phyloP scores from a whole-genome alignment of 148 eudicot species.

The Diospyros lotus region DNA sequence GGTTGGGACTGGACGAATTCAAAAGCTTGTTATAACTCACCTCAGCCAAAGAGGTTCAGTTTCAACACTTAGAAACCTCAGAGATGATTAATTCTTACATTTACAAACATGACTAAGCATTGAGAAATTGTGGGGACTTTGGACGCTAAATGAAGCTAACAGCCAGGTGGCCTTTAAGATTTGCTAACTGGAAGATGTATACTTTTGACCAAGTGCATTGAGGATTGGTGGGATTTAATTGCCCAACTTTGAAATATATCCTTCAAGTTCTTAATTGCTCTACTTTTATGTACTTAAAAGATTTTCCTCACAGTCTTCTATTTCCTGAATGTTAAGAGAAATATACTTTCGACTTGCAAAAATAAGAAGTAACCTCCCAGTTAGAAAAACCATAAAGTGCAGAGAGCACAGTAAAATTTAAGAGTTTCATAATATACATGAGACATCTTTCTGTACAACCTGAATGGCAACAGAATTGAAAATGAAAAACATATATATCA shows the following conservation, averaged over 20 bases:
- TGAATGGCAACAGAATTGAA: neutral
- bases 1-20: neutral
- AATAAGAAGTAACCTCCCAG: neutral
- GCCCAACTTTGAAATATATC: neutral
- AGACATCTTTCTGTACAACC: slow-evolving; percentile 12
- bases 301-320: neutral
- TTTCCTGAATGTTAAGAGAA: neutral
- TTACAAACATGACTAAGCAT: too few species aligned
- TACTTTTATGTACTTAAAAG: neutral
- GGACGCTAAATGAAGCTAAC: too few species aligned
- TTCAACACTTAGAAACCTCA: neutral
- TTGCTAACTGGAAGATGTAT: too few species aligned
- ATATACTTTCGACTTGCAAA: neutral
- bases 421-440: neutral
- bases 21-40: neutral
- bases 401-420: neutral
- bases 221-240: neutral
- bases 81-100: too few species aligned
- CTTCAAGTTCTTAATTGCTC: too few species aligned
- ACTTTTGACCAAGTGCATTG: too few species aligned
- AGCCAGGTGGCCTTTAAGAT: too few species aligned
- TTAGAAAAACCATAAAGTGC: neutral
- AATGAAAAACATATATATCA: neutral
- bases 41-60: neutral
- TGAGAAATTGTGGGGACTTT: too few species aligned